Percentiles rank a stretch among this genome's conserved stretches.
Conservation (phyloP, 75 land plant genomes). For the Adiantum capillusveneris region DNA sequence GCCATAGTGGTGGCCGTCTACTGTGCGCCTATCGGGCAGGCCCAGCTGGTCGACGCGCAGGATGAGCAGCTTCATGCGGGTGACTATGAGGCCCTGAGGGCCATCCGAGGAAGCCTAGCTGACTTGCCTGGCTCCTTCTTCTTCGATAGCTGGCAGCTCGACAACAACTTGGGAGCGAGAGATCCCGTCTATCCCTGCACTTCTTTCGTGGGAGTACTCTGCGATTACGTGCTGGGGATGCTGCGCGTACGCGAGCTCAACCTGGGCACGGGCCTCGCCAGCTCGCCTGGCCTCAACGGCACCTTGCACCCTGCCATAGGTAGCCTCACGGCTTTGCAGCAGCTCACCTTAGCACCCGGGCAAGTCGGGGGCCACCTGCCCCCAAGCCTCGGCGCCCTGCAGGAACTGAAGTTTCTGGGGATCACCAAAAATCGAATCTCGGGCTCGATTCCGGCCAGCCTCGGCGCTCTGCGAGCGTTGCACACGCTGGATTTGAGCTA, state of each 20-base stretch:
- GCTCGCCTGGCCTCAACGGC: slow-evolving; percentile 46
- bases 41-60: too few species aligned
- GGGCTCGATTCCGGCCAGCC: too few species aligned
- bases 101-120: slow-evolving; percentile 19
- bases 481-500: too few species aligned
- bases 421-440: too few species aligned
- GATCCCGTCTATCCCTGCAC: slow-evolving; percentile 34
- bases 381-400: slow-evolving; percentile 18
- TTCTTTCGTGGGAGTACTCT: slow-evolving; percentile 43
- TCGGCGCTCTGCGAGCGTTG: too few species aligned
- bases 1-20: too few species aligned
- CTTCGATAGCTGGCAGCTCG: slow-evolving; percentile 50
- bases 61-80: background rate
- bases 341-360: slow-evolving; percentile 42
- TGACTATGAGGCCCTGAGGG: slow-evolving; percentile 20
- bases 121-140: slow-evolving; percentile 32
- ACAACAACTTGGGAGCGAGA: background rate
- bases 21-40: too few species aligned
- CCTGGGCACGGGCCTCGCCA: slow-evolving; percentile 44
- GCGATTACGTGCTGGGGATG: slow-evolving; percentile 6
- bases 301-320: slow-evolving; percentile 30
- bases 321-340: slow-evolving; percentile 35
- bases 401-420: slow-evolving; percentile 10
- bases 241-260: slow-evolving; percentile 25
- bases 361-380: slow-evolving; percentile 49